These are phyloP conservation scores for Schrenkiella parvula DNA, from an alignment of 345 rosid genomes.

Conservation along the genomic window DNA sequence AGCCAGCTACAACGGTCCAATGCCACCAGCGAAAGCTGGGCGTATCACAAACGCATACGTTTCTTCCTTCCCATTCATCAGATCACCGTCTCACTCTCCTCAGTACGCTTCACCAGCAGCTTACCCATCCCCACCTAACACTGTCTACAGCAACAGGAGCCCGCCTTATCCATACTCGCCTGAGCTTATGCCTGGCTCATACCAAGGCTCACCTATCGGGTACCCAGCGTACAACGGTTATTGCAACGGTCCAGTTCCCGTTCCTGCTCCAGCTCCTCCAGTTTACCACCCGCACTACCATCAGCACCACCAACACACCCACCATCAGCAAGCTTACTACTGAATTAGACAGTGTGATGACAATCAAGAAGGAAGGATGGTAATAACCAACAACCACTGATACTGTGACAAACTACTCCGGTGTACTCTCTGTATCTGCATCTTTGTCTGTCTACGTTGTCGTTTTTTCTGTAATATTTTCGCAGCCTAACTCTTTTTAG, in stretches of 20 bases:
- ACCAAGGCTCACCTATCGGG: slow-evolving; percentile 35
- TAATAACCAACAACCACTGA: slow-evolving; percentile 28
- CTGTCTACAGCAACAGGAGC: slow-evolving; percentile 38
- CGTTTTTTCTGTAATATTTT: slow-evolving; percentile 33
- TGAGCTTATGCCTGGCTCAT: slow-evolving; percentile 23
- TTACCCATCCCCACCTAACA: slow-evolving; percentile 56
- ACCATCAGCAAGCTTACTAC: slow-evolving; percentile 39
- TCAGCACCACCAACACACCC: slow-evolving; percentile 33
- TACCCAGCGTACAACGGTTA: slow-evolving; percentile 34
- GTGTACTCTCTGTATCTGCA: slow-evolving; percentile 15
- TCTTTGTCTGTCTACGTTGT: slow-evolving; percentile 17
- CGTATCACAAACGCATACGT: slow-evolving; percentile 89
- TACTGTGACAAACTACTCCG: slow-evolving; percentile 28
- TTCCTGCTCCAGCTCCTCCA: slow-evolving; percentile 32
- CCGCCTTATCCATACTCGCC: slow-evolving; percentile 35
- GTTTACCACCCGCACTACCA: slow-evolving; percentile 35
- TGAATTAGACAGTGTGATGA: slow-evolving; percentile 38
- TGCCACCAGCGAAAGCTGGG: slow-evolving; percentile 99
- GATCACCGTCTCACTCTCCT: slow-evolving; percentile 85
- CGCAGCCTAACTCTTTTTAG: slow-evolving; percentile 25
- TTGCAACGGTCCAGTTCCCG: slow-evolving; percentile 29
- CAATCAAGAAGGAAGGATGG: slow-evolving; percentile 28
- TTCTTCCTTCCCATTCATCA: slow-evolving; percentile 81
- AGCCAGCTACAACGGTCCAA: slow-evolving; percentile 84
- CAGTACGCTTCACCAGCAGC: slow-evolving; percentile 63